These are phyloP conservation scores for Rhodotorula sp. DNA, from an alignment of 1,284 basidiomycete species.

Conservation along the genomic window DNA sequence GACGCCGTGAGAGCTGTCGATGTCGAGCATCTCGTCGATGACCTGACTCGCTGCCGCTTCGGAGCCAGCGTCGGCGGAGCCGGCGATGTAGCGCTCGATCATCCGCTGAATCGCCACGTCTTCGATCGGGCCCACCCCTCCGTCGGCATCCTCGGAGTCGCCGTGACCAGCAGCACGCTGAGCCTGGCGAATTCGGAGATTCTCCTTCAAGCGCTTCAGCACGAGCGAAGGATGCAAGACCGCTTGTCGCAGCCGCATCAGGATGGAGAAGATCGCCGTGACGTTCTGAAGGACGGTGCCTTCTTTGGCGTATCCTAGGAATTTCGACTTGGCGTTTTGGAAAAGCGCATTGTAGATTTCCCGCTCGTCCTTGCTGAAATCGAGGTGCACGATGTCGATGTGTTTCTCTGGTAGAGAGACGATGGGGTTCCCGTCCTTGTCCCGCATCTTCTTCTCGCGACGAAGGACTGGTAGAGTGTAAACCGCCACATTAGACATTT, in stretches of 20 bases:
- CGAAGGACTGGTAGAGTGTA: constrained; percentile 59
- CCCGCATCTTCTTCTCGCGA: constrained; percentile 92
- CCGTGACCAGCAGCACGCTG: constrained; percentile 13
- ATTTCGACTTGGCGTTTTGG: constrained; percentile 38
- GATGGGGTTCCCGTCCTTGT: constrained; percentile 80
- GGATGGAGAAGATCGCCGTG: constrained; percentile 51
- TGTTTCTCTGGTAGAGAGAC: constrained; percentile 86
- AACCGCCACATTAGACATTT: background rate
- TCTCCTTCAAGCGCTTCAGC: constrained; percentile 42
- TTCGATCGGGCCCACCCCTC: constrained; percentile 8
- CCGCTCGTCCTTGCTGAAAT: constrained; percentile 42
- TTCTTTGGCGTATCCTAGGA: constrained; percentile 31
- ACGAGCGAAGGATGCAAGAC: constrained; percentile 52
- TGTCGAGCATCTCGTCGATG: constrained; percentile 25
- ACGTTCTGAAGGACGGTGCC: constrained; percentile 46
- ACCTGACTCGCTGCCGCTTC: constrained; percentile 33
- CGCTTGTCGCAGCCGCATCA: constrained; percentile 52
- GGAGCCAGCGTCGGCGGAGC: constrained; percentile 6
- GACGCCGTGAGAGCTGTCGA: constrained; percentile 18
- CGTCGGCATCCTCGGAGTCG: background rate
- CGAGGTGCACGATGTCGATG: constrained; percentile 50
- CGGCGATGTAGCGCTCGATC: constrained; percentile 35
- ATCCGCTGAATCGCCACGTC: constrained; percentile 27
- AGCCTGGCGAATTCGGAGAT: constrained; percentile 11
- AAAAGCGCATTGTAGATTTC: constrained; percentile 47